Evolutionary conservation across 768 basidiomycete species (phyloP), one percentile per base, ranked within the genome.

Genomic region (Lentinula guzmanii): DNA sequence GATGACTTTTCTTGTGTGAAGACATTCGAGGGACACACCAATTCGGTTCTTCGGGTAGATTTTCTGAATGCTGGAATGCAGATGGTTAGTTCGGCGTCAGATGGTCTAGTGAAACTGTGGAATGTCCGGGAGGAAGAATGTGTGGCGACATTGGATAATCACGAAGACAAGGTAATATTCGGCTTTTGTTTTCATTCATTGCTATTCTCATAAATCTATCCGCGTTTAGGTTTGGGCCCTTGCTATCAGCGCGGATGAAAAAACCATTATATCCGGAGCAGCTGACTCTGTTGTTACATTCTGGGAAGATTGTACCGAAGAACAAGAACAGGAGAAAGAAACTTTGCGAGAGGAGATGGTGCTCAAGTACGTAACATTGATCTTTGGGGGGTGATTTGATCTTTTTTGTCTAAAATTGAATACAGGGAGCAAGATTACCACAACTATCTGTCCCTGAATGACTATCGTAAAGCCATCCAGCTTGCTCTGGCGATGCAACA

Each of bases 21-120:
- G 81, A 98, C 97, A 21, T 95, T 98, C 67, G 97, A 99, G 75
- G 97, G 97, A 0, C 97, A 99, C 72, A 93, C 94, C 7, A 98
- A 98, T 73, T 97, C 97, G 11, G 94, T 99, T 35, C 75, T 99
- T 58, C 79, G 95, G 56, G 92, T 98, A 34, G 93, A 95, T 68
- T 98, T 97, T 72, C 69, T 98, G 48, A 90, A 90, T 66, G 70
- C 77, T 48, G 95, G 90, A 16, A 80, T 84, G 80, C 95, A 97
- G 75, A 76, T 99, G 43, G 89, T 94, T 52, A 96, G 92, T 62
- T 79, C 92, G 15, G 93, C 91, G 9, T 93, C 95, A 15, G 97
- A 99, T 71, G 97, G 97, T 37, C 75, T 99, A 46, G 91, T 98
- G 63, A 99, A 98, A 75, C 65, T 99, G 31, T 99, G 97, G 97